Conservation (phyloP, 2,329 filamentous ascomycete species). For the Trematosphaeria pertusa region DNA sequence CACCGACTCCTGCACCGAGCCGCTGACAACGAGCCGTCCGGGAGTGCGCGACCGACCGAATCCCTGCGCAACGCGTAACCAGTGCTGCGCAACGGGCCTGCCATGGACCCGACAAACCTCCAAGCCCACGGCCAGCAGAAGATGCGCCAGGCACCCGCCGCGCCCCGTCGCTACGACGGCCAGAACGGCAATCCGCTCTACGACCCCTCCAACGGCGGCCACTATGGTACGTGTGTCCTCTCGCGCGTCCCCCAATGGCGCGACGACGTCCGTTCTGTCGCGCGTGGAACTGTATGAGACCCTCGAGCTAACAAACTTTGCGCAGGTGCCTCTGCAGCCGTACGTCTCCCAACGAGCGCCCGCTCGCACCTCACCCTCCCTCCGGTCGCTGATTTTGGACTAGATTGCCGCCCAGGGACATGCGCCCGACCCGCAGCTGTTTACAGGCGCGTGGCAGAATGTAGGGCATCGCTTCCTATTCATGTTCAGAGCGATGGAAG, state of each 20-base stretch:
- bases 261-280: conserved; percentile 8
- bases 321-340: conserved; percentile 71
- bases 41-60: conserved; percentile 22
- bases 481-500: conserved; percentile 4
- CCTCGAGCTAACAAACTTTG: conserved; percentile 25
- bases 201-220: conserved; percentile 54
- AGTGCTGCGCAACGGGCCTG: conserved; percentile 31
- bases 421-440: conserved; percentile 86
- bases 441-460: conserved; percentile 94
- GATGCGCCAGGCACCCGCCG: conserved; percentile 45
- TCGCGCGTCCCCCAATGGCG: conserved; percentile 2
- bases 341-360: conserved; percentile 54
- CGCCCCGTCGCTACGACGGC: conserved; percentile 57
- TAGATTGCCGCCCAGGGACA: conserved; percentile 87
- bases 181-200: conserved; percentile 58
- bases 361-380: conserved; percentile 15
- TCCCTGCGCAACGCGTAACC: conserved; percentile 41
- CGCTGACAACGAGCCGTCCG: conserved; percentile 20
- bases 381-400: conserved; percentile 45
- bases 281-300: conserved; percentile 12
- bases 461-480: conserved; percentile 55
- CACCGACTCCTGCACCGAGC: conserved; percentile 26
- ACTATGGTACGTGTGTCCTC: conserved; percentile 53
- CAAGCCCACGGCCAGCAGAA: conserved; percentile 46
- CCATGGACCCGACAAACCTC: conserved; percentile 48